Base-by-base conservation (phyloP, 352 stramenopile genomes). In the Globisporangium solare region DNA sequence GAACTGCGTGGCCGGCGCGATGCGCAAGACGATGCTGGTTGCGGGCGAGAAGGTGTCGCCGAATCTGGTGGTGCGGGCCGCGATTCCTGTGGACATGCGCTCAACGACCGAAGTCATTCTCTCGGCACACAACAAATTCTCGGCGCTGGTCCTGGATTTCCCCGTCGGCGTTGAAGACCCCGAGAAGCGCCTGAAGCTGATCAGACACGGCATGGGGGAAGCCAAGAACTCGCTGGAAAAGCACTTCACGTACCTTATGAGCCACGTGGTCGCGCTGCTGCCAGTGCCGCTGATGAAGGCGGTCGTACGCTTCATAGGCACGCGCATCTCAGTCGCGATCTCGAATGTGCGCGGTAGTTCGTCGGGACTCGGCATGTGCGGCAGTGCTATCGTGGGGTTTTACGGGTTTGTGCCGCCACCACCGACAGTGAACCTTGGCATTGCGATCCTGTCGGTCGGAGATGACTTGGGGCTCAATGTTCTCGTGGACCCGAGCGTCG, bases 191-290 rank as follows among this genome's bases (percentile, higher is more conserved):
- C 71, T 90, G 41, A 31, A 57, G 37, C 47, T 73, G 10, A 68
- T 91, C 53, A 77, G 67, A 18, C 15, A 22, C 49, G 64, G 76
- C 20, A 89, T 93, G 79, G 74, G 73, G 60, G 83, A 89, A 45
- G 81, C 79, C 61, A 93, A 93, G 59, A 76, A 84, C 47, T 91
- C 83, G 58, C 65, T 89, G 39, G 83, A 89, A 56, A 90, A 91
- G 66, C 58, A 76, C 41, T 90, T 93, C 42, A 82, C 82, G 52
- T 91, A 89, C 66, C 70, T 56, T 47, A 71, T 69, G 17, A 88
- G 62, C 55, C 71, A 86, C 60, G 13, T 86, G 1, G 50, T 91
- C 17, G 75, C 81, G n/a, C 67, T 71, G 58, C 56, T 91, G 18
- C 81, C 81, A 11, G 63, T 67, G 1, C 61, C 64, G 40, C 49